Conservation (phyloP, 176 grass and related monocot genomes). For the Themeda triandra region DNA sequence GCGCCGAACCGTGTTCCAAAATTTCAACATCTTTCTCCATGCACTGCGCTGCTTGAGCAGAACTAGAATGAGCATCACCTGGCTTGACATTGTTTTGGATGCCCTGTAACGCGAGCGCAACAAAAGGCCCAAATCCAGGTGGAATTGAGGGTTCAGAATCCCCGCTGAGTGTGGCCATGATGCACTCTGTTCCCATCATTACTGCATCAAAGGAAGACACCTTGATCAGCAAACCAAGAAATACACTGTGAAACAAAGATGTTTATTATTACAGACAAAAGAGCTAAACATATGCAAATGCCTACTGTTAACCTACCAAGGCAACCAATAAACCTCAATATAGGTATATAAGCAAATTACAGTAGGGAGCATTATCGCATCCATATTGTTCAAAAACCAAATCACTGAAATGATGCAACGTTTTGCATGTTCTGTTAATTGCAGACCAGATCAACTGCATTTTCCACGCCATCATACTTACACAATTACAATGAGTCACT, state of each 20-base stretch:
- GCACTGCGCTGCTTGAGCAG: constrained; percentile 25
- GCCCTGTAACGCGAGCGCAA: constrained; percentile 33
- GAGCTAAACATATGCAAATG: not conserved
- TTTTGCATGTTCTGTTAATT: not conserved
- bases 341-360: not conserved
- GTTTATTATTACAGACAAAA: not conserved
- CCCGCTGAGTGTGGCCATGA: constrained; percentile 32
- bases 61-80: constrained; percentile 19
- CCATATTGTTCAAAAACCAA: too few relatives aligned
- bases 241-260: not conserved
- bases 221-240: not conserved
- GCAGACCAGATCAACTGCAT: not conserved
- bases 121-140: constrained; percentile 71
- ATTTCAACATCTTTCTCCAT: not conserved
- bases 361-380: not conserved
- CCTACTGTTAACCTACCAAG: not conserved
- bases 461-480: not conserved
- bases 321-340: not conserved
- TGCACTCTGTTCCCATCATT: constrained; percentile 68
- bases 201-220: constrained; percentile 9
- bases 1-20: constrained; percentile 5
- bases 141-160: constrained; percentile 66
- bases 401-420: not conserved
- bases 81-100: constrained; percentile 30
- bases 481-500: not conserved